phyloP scores from a whole-genome alignment of 2,329 filamentous ascomycete genomes.

The Dothistroma septosporum region DNA sequence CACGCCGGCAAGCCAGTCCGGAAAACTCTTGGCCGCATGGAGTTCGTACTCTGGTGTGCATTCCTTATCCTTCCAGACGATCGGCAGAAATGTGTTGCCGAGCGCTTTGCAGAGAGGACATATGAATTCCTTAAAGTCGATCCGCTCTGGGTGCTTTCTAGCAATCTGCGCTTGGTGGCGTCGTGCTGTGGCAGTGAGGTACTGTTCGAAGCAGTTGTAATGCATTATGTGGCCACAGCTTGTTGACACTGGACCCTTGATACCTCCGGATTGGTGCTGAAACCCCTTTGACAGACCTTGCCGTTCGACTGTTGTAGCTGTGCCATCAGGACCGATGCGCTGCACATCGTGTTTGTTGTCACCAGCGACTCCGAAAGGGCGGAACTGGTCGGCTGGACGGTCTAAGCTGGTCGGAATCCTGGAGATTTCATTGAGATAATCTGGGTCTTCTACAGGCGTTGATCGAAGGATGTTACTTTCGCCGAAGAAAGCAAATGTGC shows the following conservation, averaged over 20 bases:
- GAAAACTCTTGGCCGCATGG: conserved; percentile 53
- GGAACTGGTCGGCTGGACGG: conserved; percentile 72
- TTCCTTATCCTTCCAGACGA: conserved; percentile 91
- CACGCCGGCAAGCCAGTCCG: conserved; percentile 60
- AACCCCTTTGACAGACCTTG: conserved; percentile 89
- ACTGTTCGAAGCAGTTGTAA: conserved; percentile 89
- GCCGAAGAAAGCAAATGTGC: conserved; percentile 85
- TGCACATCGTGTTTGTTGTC: conserved; percentile 76
- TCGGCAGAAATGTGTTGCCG: conserved; percentile 89
- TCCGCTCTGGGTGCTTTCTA: conserved; percentile 82
- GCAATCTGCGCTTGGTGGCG: conserved; percentile 91
- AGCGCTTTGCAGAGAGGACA: conserved; percentile 96
- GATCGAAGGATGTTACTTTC: conserved; percentile 83
- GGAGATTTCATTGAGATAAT: conserved; percentile 78
- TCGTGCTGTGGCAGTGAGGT: conserved; percentile 76
- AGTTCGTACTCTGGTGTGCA: conserved; percentile 68
- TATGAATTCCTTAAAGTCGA: conserved; percentile 80
- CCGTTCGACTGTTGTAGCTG: conserved; percentile 67
- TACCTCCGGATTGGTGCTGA: conserved; percentile 54
- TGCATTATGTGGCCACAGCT: conserved; percentile 99
- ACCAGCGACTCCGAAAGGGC: conserved; percentile 85
- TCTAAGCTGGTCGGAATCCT: conserved; percentile 78
- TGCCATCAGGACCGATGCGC: conserved; percentile 70
- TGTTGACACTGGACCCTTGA: conserved; percentile 75
- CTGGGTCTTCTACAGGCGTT: conserved; percentile 75